Evolutionary conservation across 768 basidiomycete species (phyloP).

Genomic region (Chalciporus piperatus): DNA sequence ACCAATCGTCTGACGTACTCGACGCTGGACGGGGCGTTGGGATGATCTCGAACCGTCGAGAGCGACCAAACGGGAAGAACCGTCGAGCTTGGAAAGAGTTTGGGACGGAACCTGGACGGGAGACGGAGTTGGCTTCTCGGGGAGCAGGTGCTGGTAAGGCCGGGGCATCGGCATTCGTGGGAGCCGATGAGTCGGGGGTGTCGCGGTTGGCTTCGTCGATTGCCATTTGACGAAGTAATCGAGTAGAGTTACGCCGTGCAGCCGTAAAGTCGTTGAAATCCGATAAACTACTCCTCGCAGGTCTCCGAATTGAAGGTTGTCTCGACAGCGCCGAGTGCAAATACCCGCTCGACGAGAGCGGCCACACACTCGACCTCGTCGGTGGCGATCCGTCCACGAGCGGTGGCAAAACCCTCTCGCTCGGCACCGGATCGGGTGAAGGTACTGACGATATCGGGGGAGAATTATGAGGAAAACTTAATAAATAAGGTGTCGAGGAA

Average conservation of each 20-base stretch:
- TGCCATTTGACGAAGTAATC: conserved; percentile 25
- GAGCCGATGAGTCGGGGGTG: conserved; percentile 8
- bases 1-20: conserved; percentile 31
- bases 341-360: conserved; percentile 21
- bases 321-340: conserved; percentile 42
- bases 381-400: conserved; percentile 27
- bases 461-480: conserved; percentile 23
- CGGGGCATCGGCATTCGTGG: conserved; percentile 4
- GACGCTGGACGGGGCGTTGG: conserved; percentile 31
- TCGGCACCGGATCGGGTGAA: conserved; percentile 17
- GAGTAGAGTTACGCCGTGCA: conserved; percentile 53
- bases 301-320: conserved; percentile 61
- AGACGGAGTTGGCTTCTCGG: not conserved
- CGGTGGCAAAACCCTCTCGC: conserved; percentile 28
- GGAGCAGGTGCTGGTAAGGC: conserved; percentile 4
- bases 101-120: not conserved
- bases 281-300: conserved; percentile 48
- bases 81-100: conserved; percentile 37
- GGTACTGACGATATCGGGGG: conserved; percentile 28
- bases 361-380: conserved; percentile 19
- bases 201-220: conserved; percentile 25
- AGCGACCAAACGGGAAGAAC: conserved; percentile 55
- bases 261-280: conserved; percentile 75
- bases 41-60: conserved; percentile 42
- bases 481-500: conserved; percentile 24